Evolutionary conservation across 768 basidiomycete genomes (phyloP).

Genomic region (Termitomyces eurrhizus): DNA sequence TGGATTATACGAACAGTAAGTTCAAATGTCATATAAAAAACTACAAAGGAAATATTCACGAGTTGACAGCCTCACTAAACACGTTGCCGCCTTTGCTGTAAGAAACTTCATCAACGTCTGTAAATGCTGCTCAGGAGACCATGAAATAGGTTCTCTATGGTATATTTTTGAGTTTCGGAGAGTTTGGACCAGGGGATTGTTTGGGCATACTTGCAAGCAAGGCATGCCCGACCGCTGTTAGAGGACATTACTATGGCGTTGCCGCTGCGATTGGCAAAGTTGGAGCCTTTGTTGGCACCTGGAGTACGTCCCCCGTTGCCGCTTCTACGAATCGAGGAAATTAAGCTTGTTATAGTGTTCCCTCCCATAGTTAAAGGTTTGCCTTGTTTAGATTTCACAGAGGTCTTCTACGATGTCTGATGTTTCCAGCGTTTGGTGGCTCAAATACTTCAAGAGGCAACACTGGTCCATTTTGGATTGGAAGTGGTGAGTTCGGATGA

Average conservation of each 20-base stretch:
- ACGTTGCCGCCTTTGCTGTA: slow-evolving; percentile 73
- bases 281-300: slow-evolving; percentile 79
- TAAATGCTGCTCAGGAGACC: background rate
- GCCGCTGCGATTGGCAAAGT: slow-evolving; percentile 85
- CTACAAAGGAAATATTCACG: background rate
- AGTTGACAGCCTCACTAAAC: slow-evolving; percentile 42
- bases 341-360: slow-evolving; percentile 40
- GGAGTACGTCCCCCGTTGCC: slow-evolving; percentile 43
- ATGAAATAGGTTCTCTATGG: slow-evolving; percentile 70
- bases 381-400: slow-evolving; percentile 8
- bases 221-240: slow-evolving; percentile 75
- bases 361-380: slow-evolving; percentile 59
- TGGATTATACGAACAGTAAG: slow-evolving; percentile 59
- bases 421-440: slow-evolving; percentile 55
- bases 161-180: slow-evolving; percentile 85
- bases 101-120: slow-evolving; percentile 15
- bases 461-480: slow-evolving; percentile 87
- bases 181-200: slow-evolving; percentile 84
- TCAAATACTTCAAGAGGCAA: slow-evolving; percentile 47
- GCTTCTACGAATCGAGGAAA: background rate
- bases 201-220: slow-evolving; percentile 74
- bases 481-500: slow-evolving; percentile 41
- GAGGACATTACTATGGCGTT: slow-evolving; percentile 82
- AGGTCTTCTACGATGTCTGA: slow-evolving; percentile 3
- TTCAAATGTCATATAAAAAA: background rate